phyloP scores from a whole-genome alignment of 495 filamentous ascomycete genomes.

The Chaetomium cochliodes region DNA sequence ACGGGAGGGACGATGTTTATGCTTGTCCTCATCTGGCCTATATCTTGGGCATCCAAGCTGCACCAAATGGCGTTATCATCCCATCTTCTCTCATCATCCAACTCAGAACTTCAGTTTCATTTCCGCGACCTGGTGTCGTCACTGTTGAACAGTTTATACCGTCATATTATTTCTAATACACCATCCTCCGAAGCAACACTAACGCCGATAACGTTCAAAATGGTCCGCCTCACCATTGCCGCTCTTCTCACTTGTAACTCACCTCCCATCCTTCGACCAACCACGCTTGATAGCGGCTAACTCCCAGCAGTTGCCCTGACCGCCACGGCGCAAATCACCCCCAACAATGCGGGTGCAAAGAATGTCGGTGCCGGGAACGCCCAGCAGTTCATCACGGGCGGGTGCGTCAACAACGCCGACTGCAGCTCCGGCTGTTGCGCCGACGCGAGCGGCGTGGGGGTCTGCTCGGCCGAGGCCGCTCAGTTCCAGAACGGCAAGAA shows the following conservation, averaged over 20 bases:
- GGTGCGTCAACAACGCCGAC: constrained; percentile 49
- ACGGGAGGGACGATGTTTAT: background rate
- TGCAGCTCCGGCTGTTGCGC: constrained; percentile 48
- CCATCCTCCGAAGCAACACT: background rate
- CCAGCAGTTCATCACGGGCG: constrained; percentile 52
- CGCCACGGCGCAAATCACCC: constrained; percentile 36
- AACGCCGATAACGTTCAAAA: constrained; percentile 31
- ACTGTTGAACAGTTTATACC: constrained; percentile 9
- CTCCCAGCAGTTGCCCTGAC: constrained; percentile 32
- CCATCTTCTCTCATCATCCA: constrained; percentile 9
- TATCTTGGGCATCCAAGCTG: background rate
- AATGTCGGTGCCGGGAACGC: constrained; percentile 54
- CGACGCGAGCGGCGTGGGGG: constrained; percentile 36
- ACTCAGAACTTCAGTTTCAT: constrained; percentile 2
- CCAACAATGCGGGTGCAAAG: constrained; percentile 44
- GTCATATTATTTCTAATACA: background rate
- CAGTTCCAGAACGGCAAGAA: constrained; percentile 44
- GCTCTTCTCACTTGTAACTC: constrained; percentile 38
- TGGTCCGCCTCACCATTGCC: constrained; percentile 41
- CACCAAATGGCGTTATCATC: constrained; percentile 19
- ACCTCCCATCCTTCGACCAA: background rate
- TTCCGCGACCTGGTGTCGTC: constrained; percentile 30
- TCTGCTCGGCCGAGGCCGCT: constrained; percentile 47
- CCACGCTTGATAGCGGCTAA: constrained; percentile 6
- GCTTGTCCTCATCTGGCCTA: background rate